phyloP scores from a whole-genome alignment of 768 basidiomycete genomes.

The Leccinum barrowsii region DNA sequence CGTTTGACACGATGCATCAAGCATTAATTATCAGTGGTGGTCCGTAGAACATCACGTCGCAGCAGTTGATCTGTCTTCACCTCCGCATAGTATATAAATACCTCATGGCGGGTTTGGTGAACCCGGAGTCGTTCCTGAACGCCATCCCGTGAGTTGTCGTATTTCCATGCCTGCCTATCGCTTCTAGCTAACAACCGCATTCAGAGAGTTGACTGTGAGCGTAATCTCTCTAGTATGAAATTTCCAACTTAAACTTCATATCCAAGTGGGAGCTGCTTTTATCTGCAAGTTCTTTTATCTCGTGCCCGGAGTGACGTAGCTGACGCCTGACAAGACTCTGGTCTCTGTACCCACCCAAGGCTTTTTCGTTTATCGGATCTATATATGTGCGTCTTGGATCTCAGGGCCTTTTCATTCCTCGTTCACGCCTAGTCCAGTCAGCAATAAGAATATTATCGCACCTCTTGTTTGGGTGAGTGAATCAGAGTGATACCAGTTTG shows the following conservation, averaged over 20 bases:
- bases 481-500: background rate
- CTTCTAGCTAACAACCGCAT: background rate
- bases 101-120: background rate
- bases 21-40: slow-evolving; percentile 1
- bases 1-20: background rate
- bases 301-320: background rate
- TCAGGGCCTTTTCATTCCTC: background rate
- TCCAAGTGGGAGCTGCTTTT: background rate
- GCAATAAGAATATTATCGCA: background rate
- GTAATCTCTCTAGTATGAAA: background rate
- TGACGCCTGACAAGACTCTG: background rate
- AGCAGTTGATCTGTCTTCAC: background rate
- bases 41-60: background rate
- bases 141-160: background rate
- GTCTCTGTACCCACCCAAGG: background rate
- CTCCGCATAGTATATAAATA: background rate
- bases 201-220: background rate
- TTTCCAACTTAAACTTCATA: background rate
- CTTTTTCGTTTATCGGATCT: background rate
- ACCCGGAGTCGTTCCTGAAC: background rate
- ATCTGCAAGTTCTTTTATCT: background rate
- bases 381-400: background rate
- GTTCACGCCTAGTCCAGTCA: background rate
- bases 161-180: background rate
- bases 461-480: slow-evolving; percentile 5